These are phyloP conservation scores for Microdochium nivale DNA, from an alignment of 2,329 filamentous ascomycete species.

Conservation along the genomic window DNA sequence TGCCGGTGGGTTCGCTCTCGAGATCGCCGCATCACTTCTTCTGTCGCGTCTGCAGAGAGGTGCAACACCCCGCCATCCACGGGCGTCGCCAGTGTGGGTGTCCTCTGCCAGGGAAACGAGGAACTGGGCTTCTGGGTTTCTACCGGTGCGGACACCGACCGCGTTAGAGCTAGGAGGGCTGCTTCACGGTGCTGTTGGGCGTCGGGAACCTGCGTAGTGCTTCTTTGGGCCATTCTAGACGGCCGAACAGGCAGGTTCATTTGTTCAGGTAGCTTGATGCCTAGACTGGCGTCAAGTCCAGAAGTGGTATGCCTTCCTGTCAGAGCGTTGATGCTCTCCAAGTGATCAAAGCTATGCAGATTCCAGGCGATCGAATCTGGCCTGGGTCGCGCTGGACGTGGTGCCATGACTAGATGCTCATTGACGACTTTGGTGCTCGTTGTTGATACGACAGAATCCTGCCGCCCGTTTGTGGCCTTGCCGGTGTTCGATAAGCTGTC, in stretches of 20 bases:
- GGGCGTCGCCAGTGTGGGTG: neutral
- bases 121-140: neutral
- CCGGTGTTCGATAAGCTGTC: neutral
- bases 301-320: neutral
- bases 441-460: neutral
- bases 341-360: neutral
- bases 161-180: neutral
- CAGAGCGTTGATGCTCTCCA: neutral
- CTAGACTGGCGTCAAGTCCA: neutral
- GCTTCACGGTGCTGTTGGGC: neutral
- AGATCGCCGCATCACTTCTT: slow-evolving; percentile 23
- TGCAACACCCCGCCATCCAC: neutral
- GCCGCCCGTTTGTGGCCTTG: neutral
- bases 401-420: neutral
- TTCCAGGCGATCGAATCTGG: neutral
- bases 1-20: slow-evolving; percentile 56
- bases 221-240: neutral
- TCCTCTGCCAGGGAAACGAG: neutral
- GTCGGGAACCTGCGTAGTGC: neutral
- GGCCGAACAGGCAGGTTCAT: neutral
- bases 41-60: slow-evolving; percentile 15
- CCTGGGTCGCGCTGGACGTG: neutral
- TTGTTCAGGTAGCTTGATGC: neutral
- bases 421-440: neutral
- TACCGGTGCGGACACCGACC: neutral